Percentiles rank a stretch among this genome's conserved stretches.
phyloP scores from a whole-genome alignment of 1,284 basidiomycete species.

The Ceratobasidium sp. region DNA sequence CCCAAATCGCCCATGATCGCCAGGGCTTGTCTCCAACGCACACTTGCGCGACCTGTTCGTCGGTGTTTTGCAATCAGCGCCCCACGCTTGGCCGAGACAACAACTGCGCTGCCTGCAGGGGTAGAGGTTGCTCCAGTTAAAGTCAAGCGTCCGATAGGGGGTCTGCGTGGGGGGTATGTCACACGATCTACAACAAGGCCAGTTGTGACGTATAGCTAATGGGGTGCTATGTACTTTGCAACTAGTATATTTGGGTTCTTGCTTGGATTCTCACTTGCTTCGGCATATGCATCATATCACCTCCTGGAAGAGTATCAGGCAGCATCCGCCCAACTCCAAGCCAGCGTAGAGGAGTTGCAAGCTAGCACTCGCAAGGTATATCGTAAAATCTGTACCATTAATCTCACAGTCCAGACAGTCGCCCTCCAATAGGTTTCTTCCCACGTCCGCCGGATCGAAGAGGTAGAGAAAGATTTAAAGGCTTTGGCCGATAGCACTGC shows the following conservation, averaged over 20 bases:
- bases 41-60: constrained; percentile 12
- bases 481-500: constrained; percentile 74
- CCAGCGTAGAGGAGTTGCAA: constrained; percentile 88
- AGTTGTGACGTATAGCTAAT: constrained; percentile 19
- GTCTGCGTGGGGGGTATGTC: constrained; percentile 84
- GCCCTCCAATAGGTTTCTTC: constrained; percentile 72
- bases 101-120: constrained; percentile 35
- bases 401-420: neutral
- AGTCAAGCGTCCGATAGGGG: constrained; percentile 81
- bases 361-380: constrained; percentile 82
- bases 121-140: constrained; percentile 47
- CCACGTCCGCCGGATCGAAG: constrained; percentile 86
- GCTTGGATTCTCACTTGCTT: constrained; percentile 83
- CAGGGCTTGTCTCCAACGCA: constrained; percentile 24
- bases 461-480: constrained; percentile 89
- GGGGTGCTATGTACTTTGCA: constrained; percentile 23
- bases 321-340: constrained; percentile 84
- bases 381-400: neutral
- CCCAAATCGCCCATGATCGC: constrained; percentile 37
- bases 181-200: neutral
- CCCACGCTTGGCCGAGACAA: constrained; percentile 19
- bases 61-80: constrained; percentile 9
- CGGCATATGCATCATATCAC: constrained; percentile 87
- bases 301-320: constrained; percentile 90
- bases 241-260: constrained; percentile 89